A percentile compares a stretch with the other conserved stretches of the same genome.
Evolutionary conservation across 805 yeast species (phyloP).

Genomic region (Cyberlindnera sargentensis): DNA sequence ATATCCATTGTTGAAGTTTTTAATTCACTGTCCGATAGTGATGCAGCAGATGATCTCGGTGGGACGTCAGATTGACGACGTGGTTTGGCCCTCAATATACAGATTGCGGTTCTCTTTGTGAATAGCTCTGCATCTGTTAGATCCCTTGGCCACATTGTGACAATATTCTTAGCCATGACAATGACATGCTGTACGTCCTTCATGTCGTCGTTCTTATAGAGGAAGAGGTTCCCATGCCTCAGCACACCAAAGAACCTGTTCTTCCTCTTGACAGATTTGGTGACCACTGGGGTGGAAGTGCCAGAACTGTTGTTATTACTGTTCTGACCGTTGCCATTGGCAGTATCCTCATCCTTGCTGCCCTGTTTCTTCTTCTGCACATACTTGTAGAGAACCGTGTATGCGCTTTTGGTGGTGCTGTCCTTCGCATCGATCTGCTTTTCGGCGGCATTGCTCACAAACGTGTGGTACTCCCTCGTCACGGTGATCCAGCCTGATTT

Average conservation of each 20-base stretch:
- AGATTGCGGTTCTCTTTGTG: conserved; percentile 73
- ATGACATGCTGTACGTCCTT: conserved; percentile 71
- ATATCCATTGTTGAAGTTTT: conserved; percentile 17
- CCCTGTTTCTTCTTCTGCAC: conserved; percentile 29
- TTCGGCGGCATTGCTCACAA: conserved; percentile 30
- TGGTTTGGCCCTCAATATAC: conserved; percentile 48
- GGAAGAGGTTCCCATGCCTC: conserved; percentile 81
- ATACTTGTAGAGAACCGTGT: conserved; percentile 52
- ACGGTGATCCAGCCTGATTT: conserved; percentile 78
- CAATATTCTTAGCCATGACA: conserved; percentile 61
- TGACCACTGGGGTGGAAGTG: conserved; percentile 14
- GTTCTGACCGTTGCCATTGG: neutral
- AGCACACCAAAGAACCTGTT: conserved; percentile 64
- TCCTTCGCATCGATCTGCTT: conserved; percentile 25
- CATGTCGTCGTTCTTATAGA: conserved; percentile 67
- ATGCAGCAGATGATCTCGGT: conserved; percentile 28
- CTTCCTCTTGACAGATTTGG: conserved; percentile 35
- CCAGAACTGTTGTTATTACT: neutral
- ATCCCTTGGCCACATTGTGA: conserved; percentile 80
- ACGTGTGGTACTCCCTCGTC: conserved; percentile 65
- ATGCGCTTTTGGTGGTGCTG: conserved; percentile 40
- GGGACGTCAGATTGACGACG: conserved; percentile 22
- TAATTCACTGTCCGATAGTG: conserved; percentile 6
- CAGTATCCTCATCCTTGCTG: conserved; percentile 5
- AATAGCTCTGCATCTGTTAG: conserved; percentile 72